These are phyloP conservation scores for Fragaria ananassa DNA, from an alignment of 306 rosid species.

Conservation along the genomic window DNA sequence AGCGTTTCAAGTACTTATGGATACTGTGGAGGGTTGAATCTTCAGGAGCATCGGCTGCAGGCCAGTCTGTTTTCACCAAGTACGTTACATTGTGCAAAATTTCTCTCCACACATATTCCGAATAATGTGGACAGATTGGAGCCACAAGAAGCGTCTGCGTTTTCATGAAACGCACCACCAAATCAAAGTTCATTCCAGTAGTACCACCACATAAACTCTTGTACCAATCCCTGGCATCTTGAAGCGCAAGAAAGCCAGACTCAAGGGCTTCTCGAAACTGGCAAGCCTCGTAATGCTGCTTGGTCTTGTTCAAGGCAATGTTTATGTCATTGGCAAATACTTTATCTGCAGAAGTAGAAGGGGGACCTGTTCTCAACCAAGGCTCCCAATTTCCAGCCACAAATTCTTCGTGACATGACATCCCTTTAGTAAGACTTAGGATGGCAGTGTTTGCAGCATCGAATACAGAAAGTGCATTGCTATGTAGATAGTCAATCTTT, in stretches of 20 bases:
- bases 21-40: neutral
- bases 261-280: neutral
- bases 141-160: neutral
- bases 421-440: neutral
- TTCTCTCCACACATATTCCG: neutral
- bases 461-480: neutral
- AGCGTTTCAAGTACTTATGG: neutral
- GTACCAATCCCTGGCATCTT: neutral
- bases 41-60: neutral
- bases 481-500: neutral
- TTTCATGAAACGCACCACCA: neutral
- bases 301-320: neutral
- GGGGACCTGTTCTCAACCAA: neutral
- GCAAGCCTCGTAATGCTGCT: neutral
- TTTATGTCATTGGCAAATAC: neutral
- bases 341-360: neutral
- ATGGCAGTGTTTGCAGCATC: neutral
- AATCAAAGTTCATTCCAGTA: neutral
- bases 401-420: neutral
- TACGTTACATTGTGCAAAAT: neutral
- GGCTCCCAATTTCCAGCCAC: neutral
- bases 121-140: neutral
- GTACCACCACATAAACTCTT: neutral
- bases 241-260: neutral
- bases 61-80: neutral